Base-by-base conservation (phyloP, 2,329 filamentous ascomycete genomes). In the Fusarium musae region DNA sequence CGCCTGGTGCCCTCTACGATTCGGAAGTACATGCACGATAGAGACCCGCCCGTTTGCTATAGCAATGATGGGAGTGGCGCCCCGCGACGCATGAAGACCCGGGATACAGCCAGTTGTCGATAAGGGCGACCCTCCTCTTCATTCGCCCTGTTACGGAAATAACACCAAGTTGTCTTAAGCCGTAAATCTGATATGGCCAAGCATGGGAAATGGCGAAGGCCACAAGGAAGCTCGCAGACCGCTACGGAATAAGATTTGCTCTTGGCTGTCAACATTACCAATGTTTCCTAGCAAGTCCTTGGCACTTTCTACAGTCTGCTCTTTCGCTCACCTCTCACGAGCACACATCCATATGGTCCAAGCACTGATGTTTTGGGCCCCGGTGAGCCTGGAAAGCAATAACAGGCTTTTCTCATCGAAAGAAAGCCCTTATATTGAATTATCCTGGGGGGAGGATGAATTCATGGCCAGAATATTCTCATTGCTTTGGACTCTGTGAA, bases 51-150 rank as follows among this genome's bases (percentile, higher is more conserved):
- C 54, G 72, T 78, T 76, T 72, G 66, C 66, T 75, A 74, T 69
- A 69, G 67, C 66, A 52, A 78, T 78, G 76, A 78, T 78, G 76
- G 77, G 77, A 75, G 76, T 78, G 77, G 76, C 76, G 75, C 62
- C 46, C 42, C 23, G 49, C 72, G 72, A 75, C 65, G 70, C 76
- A 78, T 73, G 75, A 75, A 58, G 50, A 59, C 39, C 67, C 59
- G 60, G 53, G 23, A 63, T 43, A 56, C 70, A 77, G 53, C 76
- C 75, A 78, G 74, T 78, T 53, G 59, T 68, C 54, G 65, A 64
- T 59, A 56, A 57, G 68, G 53, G 32, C 30, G 52, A 46, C 69
- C 66, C 65, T 73, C 73, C 77, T 59, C 60, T 54, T 64, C 56
- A 53, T 47, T 39, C 37, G 63, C 69, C 59, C 70, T 66, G 57